Conservation (phyloP, 768 basidiomycete genomes). For the Collybia nuda region DNA sequence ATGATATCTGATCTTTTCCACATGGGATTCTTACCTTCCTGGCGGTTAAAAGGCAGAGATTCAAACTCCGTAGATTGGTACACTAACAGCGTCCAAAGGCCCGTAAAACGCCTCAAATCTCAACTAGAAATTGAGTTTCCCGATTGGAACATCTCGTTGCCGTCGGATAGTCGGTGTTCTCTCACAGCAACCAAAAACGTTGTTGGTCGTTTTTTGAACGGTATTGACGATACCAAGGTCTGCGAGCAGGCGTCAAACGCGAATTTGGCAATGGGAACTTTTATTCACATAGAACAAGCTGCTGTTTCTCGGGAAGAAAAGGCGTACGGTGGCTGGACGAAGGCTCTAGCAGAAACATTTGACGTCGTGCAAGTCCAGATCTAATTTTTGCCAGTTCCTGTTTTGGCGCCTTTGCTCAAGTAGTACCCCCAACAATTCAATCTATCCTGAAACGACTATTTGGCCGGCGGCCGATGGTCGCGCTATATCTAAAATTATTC, state of each 20-base stretch:
- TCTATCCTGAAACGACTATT: too few relatives aligned
- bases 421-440: too few relatives aligned
- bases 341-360: conserved; percentile 32
- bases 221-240: conserved; percentile 24
- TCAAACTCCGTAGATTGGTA: conserved; percentile 36
- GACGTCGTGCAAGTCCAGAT: not conserved
- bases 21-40: not conserved
- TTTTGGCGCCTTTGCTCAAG: too few relatives aligned
- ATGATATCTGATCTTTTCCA: not conserved
- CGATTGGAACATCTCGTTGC: conserved; percentile 35
- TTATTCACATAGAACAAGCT: conserved; percentile 45
- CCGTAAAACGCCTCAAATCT: conserved; percentile 33
- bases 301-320: conserved; percentile 13
- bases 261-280: conserved; percentile 29
- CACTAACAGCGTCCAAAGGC: conserved; percentile 26
- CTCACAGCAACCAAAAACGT: conserved; percentile 46
- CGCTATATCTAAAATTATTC: too few relatives aligned
- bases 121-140: conserved; percentile 31
- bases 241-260: conserved; percentile 27
- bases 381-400: too few relatives aligned
- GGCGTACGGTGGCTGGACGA: conserved; percentile 32
- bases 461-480: too few relatives aligned
- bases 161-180: conserved; percentile 36
- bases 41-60: conserved; percentile 13
- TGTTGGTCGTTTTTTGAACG: conserved; percentile 43